phyloP scores from a whole-genome alignment of 139 green algal genomes.

The Helicosporidium sp. region DNA sequence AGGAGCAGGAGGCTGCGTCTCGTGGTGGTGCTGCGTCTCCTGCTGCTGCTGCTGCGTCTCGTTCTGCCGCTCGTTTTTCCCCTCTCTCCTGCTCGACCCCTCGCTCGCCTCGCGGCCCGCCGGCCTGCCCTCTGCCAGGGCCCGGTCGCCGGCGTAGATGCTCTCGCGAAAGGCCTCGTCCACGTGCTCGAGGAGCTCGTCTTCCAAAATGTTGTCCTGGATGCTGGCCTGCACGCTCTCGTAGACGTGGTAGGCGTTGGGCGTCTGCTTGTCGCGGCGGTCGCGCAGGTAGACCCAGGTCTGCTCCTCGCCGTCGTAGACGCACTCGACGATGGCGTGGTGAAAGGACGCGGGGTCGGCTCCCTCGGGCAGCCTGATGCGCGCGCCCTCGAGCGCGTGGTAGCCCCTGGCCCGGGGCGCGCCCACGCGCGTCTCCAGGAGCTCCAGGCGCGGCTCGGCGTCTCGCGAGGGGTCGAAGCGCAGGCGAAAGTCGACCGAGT shows the following conservation, averaged over 20 bases:
- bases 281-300: constrained; percentile 63
- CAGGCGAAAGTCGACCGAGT: constrained; percentile 84
- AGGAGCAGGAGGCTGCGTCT: not conserved
- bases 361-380: constrained; percentile 15
- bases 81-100: not conserved
- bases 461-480: constrained; percentile 5
- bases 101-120: not conserved
- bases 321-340: constrained; percentile 63
- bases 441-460: constrained; percentile 2
- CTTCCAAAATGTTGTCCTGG: constrained; percentile 29
- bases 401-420: not conserved
- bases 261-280: constrained; percentile 58
- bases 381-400: constrained; percentile 8
- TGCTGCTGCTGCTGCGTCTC: too few relatives aligned
- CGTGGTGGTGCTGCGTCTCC: not conserved
- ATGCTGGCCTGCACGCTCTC: constrained; percentile 32
- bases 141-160: constrained; percentile 8
- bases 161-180: constrained; percentile 1
- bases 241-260: constrained; percentile 60
- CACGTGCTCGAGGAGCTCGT: constrained; percentile 17
- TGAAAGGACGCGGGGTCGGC: constrained; percentile 16
- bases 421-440: constrained; percentile 11
- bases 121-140: not conserved
- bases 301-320: constrained; percentile 28
- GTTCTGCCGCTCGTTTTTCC: too few relatives aligned